Evolutionary conservation across 768 basidiomycete genomes (phyloP).

Genomic region (Tulasnella sp.): DNA sequence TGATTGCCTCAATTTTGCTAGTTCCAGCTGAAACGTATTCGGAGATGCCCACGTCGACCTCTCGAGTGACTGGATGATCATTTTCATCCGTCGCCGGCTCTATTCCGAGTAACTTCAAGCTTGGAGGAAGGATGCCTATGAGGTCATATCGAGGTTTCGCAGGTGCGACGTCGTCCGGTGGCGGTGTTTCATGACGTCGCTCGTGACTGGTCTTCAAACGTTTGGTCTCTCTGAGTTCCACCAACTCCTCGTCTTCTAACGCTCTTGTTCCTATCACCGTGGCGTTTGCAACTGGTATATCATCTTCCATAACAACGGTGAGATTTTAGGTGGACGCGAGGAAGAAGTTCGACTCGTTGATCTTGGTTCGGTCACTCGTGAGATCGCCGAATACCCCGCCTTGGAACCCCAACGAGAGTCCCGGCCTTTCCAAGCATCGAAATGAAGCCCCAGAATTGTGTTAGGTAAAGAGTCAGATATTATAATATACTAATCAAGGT

Average conservation of each 20-base stretch:
- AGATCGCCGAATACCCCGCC: not conserved
- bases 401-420: no score
- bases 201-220: not conserved
- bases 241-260: not conserved
- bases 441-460: no score
- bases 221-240: not conserved
- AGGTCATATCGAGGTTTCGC: conserved; percentile 27
- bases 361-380: not conserved
- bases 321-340: not conserved
- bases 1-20: conserved; percentile 83
- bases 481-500: no score
- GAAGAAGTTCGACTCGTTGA: not conserved
- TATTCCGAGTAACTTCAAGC: conserved; percentile 42
- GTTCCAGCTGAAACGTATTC: conserved; percentile 76
- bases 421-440: no score
- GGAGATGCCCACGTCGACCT: conserved; percentile 87
- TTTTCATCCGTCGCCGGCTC: conserved; percentile 45
- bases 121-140: conserved; percentile 62
- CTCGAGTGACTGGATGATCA: conserved; percentile 62
- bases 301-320: not conserved
- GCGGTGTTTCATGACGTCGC: not conserved
- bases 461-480: no score
- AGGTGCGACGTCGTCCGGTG: not conserved
- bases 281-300: not conserved
- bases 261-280: not conserved